Evolutionary conservation across 768 basidiomycete genomes (phyloP).

Genomic region (Tylopilus felleus): DNA sequence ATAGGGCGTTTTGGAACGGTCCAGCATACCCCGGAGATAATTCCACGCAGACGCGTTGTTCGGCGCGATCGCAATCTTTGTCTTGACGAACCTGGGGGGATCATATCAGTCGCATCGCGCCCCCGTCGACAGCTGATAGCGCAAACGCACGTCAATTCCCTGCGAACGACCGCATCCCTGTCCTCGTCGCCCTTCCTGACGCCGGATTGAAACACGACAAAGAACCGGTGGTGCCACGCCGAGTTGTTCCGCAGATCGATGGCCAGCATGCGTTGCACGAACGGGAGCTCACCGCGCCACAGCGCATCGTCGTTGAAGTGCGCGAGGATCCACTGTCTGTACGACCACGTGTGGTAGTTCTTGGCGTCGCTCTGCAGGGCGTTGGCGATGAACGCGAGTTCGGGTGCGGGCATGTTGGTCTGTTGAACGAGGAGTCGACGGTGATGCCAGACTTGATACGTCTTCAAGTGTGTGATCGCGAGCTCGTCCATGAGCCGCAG

Average conservation of each 20-base stretch:
- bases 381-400: constrained; percentile 76
- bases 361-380: constrained; percentile 78
- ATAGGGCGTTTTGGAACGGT: constrained; percentile 57
- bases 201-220: constrained; percentile 73
- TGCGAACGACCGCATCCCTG: constrained; percentile 51
- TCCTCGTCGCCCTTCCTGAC: constrained; percentile 61
- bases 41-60: constrained; percentile 98
- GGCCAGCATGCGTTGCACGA: constrained; percentile 63
- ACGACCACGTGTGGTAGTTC: constrained; percentile 99
- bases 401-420: constrained; percentile 51
- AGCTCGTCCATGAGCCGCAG: constrained; percentile 84
- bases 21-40: constrained; percentile 85
- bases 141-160: constrained; percentile 73
- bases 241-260: constrained; percentile 92
- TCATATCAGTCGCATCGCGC: neutral
- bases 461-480: constrained; percentile 81
- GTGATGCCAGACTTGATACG: constrained; percentile 98
- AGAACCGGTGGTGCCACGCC: constrained; percentile 96
- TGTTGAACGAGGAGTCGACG: constrained; percentile 69
- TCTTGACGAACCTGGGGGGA: constrained; percentile 67
- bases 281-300: constrained; percentile 75
- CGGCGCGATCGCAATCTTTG: constrained; percentile 79
- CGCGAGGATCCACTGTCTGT: constrained; percentile 91
- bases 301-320: constrained; percentile 73
- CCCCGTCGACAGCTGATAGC: neutral